Base-by-base conservation (phyloP, 2,329 filamentous ascomycete species). In the Penicillium occitanis region DNA sequence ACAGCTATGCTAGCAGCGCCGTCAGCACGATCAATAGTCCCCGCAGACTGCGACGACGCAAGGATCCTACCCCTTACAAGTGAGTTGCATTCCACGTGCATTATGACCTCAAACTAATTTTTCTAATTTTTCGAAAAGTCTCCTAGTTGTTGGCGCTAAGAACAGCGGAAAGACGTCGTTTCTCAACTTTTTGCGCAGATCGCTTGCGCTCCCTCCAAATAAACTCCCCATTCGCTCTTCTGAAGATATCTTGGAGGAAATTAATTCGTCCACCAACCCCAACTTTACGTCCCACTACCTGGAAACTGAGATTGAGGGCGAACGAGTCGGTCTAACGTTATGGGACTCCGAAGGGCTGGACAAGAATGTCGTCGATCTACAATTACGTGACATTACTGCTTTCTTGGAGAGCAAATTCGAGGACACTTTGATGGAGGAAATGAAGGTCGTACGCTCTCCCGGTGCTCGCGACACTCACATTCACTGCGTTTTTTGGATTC, bases 351-450 rank as follows among this genome's bases (percentile, higher is more conserved):
- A 95, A 73, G 95, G 95, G 1, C 81, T 99, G 64, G 94, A 99
- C 80, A 96, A 94, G 85, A 95, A 92, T 73, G 87, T 98, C 42
- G 93, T 97, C 61, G 95, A 98, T 77, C 86, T 98, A 70, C 95
- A 99, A 79, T 84, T 99, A 70, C 88, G 93, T 68, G 92, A 96
- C 76, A 93, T 98, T 83, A 90, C 91, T 40, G 86, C 90, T 8
- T 99, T 99, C 81, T 83, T 99, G 67, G 95, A 99, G 83, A 94
- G 91, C 83, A 98, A 98, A 79, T 99, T 99, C 72, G 94, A 99
- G 77, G 95, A 99, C 74, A 98, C 95, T 0, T 96, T 99, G 76
- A 88, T 88, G 59, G 95, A 99, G 80, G 95, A 99, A 82, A 96
- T 96, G 86, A 98, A 97, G 83, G 93, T 99, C 57, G 85, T 97